Percentiles rank a stretch among this genome's conserved stretches.
phyloP scores from a whole-genome alignment of 202 grass and related monocot genomes.

The Schoenoplectus triqueter region DNA sequence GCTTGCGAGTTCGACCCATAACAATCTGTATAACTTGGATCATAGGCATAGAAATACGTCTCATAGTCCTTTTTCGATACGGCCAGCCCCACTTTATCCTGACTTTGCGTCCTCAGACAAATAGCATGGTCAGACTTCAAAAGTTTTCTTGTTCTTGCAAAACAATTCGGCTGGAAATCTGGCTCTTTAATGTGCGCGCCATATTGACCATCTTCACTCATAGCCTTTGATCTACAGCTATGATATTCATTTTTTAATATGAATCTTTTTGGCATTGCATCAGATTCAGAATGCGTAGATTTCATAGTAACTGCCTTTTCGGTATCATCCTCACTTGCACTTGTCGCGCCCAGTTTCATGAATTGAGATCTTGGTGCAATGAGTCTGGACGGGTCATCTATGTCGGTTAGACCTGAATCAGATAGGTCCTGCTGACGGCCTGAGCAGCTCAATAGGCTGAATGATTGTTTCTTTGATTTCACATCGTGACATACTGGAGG shows the following conservation, averaged over 20 bases:
- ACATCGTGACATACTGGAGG: constrained; percentile 51
- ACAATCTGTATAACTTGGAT: constrained; percentile 72
- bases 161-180: constrained; percentile 81
- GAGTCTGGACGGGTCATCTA: constrained; percentile 64
- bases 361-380: constrained; percentile 51
- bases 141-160: constrained; percentile 75
- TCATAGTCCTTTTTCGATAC: constrained; percentile 83
- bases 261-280: constrained; percentile 62
- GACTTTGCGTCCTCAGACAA: constrained; percentile 76
- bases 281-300: constrained; percentile 63
- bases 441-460: constrained; percentile 89
- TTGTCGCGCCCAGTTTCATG: constrained; percentile 45
- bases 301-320: constrained; percentile 51
- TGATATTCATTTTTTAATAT: constrained; percentile 49
- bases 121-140: constrained; percentile 68
- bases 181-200: constrained; percentile 54
- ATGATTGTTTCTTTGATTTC: constrained; percentile 76
- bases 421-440: constrained; percentile 85
- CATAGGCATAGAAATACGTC: constrained; percentile 81
- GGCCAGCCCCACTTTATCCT: constrained; percentile 71
- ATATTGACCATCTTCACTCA: constrained; percentile 62
- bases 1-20: constrained; percentile 74
- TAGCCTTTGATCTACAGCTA: constrained; percentile 50
- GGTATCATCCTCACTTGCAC: constrained; percentile 59
- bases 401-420: constrained; percentile 61